Percentiles rank a stretch among this genome's conserved stretches.
Conservation (phyloP, 345 rosid species). For the Atalantia buxifolia region DNA sequence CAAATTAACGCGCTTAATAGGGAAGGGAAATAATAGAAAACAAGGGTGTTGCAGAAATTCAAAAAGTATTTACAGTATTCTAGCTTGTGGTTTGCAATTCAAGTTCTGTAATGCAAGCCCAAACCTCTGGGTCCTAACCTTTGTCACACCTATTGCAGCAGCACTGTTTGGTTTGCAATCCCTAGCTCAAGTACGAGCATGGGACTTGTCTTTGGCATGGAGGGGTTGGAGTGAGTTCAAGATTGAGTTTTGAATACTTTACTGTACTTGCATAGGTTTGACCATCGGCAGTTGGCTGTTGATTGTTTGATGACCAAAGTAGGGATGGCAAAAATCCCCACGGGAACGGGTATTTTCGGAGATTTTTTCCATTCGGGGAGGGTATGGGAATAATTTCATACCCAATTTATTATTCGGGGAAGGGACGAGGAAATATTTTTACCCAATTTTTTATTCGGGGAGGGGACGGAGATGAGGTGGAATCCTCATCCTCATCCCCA, state of each 20-base stretch:
- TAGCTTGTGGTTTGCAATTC: background rate
- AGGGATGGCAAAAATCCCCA: too few species aligned
- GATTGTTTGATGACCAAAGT: too few species aligned
- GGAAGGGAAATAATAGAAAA: background rate
- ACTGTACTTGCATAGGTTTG: slow-evolving; percentile 8
- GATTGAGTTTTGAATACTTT: slow-evolving; percentile 23
- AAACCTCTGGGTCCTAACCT: background rate
- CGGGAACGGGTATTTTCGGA: too few species aligned
- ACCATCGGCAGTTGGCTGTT: too few species aligned
- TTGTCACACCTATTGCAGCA: background rate
- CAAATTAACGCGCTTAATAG: background rate
- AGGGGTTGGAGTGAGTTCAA: slow-evolving; percentile 33
- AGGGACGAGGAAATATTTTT: too few species aligned
- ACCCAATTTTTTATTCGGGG: too few species aligned
- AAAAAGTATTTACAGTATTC: background rate
- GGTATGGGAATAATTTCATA: too few species aligned
- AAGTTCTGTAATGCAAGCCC: background rate
- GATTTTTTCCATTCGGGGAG: too few species aligned
- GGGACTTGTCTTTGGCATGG: slow-evolving; percentile 13
- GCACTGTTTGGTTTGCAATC: too few species aligned
- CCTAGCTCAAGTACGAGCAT: background rate
- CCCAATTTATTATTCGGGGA: too few species aligned
- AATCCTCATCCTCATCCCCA: too few species aligned
- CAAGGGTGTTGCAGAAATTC: background rate
- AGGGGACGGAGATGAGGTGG: too few species aligned